Conservation (phyloP, 768 basidiomycete species). For the Terana coerulea region DNA sequence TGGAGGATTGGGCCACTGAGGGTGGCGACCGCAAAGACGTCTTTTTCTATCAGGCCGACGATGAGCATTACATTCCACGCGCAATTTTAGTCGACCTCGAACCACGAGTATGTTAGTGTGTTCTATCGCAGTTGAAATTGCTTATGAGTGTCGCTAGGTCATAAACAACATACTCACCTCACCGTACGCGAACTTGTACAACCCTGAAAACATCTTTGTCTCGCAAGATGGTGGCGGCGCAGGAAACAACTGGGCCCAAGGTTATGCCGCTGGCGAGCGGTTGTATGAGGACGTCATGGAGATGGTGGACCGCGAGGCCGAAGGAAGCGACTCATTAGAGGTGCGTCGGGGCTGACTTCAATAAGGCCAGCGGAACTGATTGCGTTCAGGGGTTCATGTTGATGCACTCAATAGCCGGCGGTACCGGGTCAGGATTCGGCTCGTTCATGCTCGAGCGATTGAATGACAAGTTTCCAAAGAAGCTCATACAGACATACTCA, state of each 20-base stretch:
- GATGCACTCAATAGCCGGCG: slow-evolving; percentile 98
- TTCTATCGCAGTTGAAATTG: not conserved
- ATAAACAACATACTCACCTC: slow-evolving; percentile 93
- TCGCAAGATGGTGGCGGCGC: slow-evolving; percentile 98
- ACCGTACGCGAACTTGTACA: slow-evolving; percentile 87
- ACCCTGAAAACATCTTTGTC: slow-evolving; percentile 96
- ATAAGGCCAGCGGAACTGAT: slow-evolving; percentile 3
- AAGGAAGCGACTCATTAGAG: slow-evolving; percentile 96
- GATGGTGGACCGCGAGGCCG: slow-evolving; percentile 97
- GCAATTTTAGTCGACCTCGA: slow-evolving; percentile 96
- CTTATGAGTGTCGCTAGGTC: slow-evolving; percentile 49
- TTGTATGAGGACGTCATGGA: slow-evolving; percentile 98
- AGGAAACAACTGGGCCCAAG: slow-evolving; percentile 98
- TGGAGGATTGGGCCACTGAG: slow-evolving; percentile 96
- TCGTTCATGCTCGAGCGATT: slow-evolving; percentile 96
- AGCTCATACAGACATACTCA: slow-evolving; percentile 98
- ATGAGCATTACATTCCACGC: slow-evolving; percentile 97
- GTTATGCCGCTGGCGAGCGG: slow-evolving; percentile 84
- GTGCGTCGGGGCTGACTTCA: slow-evolving; percentile 36
- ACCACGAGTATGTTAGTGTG: slow-evolving; percentile 66
- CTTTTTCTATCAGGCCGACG: slow-evolving; percentile 99
- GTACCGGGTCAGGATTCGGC: slow-evolving; percentile 96
- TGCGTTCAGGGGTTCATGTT: slow-evolving; percentile 90
- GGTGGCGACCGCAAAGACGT: slow-evolving; percentile 97
- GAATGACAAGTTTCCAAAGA: slow-evolving; percentile 98